Conservation (phyloP, 140 eudicot species). For the Eryngium alpinum region DNA sequence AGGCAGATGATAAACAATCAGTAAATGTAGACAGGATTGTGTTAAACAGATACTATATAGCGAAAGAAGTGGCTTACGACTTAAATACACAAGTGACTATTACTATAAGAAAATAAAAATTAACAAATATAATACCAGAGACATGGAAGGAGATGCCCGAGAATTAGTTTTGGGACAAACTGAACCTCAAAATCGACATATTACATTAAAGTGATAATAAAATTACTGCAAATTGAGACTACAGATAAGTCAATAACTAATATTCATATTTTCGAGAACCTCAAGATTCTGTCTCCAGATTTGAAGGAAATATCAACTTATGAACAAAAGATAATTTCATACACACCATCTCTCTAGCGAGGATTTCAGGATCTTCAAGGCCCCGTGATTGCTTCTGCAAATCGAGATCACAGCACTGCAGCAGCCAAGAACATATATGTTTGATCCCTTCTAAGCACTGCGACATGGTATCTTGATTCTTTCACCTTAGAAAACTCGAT, state of each 20-base stretch:
- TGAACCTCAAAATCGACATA: background rate
- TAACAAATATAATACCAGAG: background rate
- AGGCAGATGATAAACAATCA: background rate
- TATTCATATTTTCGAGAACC: background rate
- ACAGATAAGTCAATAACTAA: background rate
- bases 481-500: constrained; percentile 62
- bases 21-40: background rate
- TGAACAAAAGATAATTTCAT: constrained; percentile 23
- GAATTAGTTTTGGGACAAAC: background rate
- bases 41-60: background rate
- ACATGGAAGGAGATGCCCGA: background rate
- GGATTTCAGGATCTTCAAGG: constrained; percentile 86
- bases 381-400: constrained; percentile 63
- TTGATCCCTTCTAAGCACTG: constrained; percentile 87
- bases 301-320: background rate
- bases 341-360: constrained; percentile 90
- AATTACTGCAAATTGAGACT: background rate
- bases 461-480: constrained; percentile 72
- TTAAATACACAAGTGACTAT: background rate
- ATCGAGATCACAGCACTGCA: constrained; percentile 76
- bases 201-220: background rate
- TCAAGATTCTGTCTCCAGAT: background rate
- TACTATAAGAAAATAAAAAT: background rate
- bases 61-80: background rate
- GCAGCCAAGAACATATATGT: constrained; percentile 72